These are phyloP conservation scores for Quercus glauca DNA, from an alignment of 306 rosid genomes.

Conservation along the genomic window DNA sequence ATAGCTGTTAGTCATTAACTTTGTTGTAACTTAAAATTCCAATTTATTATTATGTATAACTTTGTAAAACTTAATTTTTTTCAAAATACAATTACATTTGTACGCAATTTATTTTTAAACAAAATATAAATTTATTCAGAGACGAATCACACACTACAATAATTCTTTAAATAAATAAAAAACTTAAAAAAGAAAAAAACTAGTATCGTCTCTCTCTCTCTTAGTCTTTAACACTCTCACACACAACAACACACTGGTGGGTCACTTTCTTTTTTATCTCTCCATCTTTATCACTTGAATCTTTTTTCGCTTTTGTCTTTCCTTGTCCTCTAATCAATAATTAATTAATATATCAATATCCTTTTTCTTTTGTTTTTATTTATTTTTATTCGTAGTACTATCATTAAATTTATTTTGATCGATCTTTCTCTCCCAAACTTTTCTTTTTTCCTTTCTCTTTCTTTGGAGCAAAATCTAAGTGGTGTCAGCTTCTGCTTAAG, in stretches of 20 bases:
- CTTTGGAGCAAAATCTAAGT: constrained; percentile 35
- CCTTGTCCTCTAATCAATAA: constrained; percentile 59
- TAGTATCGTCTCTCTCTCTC: constrained; percentile 14
- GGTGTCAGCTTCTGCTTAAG: constrained; percentile 42
- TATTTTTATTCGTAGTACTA: neutral
- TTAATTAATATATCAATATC: constrained; percentile 31
- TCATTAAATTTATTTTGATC: constrained; percentile 4
- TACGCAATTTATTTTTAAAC: no score
- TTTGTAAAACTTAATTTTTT: no score
- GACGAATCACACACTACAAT: neutral
- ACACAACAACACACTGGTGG: neutral
- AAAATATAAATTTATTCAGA: no score
- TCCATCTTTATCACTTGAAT: constrained; percentile 21
- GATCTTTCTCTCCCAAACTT: constrained; percentile 2
- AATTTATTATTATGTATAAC: no score
- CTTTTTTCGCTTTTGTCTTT: constrained; percentile 76
- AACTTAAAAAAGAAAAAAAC: neutral
- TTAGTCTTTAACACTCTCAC: constrained; percentile 32
- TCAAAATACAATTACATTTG: no score
- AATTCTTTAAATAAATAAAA: neutral
- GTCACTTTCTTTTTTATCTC: neutral
- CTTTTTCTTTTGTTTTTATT: neutral
- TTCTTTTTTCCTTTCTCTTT: constrained; percentile 10
- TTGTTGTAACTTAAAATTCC: no score
- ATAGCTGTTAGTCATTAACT: no score